Evolutionary conservation across 2,329 filamentous ascomycete genomes (phyloP).

Genomic region (Trichoderma semiorbis): DNA sequence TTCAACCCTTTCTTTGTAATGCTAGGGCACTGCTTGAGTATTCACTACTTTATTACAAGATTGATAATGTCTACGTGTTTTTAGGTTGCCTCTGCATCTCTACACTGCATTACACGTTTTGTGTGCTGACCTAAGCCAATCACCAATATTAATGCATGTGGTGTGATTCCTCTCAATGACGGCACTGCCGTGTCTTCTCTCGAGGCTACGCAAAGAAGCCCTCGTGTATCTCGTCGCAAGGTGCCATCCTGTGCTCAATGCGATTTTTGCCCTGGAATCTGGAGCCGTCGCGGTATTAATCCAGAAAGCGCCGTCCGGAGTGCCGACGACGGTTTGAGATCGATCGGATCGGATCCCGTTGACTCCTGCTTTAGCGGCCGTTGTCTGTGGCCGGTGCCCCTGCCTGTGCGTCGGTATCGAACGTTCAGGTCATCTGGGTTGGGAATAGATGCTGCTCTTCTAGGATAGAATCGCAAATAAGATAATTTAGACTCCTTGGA

Average conservation of each 20-base stretch:
- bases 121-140: background rate
- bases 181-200: background rate
- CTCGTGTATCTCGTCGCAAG: background rate
- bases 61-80: background rate
- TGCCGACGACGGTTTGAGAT: background rate
- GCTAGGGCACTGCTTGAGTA: background rate
- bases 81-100: background rate
- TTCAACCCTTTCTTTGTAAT: background rate
- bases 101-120: background rate
- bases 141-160: background rate
- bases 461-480: conserved; percentile 16
- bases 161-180: background rate
- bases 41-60: background rate
- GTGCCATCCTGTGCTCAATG: background rate
- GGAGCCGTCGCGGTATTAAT: background rate
- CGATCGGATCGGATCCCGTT: conserved; percentile 9
- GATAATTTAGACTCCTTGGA: conserved; percentile 5
- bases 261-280: background rate
- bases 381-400: background rate
- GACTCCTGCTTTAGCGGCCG: conserved; percentile 1
- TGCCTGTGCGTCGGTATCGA: background rate
- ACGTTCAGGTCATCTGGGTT: background rate
- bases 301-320: background rate
- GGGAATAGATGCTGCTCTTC: conserved; percentile 17
- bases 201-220: background rate